Evolutionary conservation across 805 yeast species (phyloP).

Genomic region (Lipomyces sp.): DNA sequence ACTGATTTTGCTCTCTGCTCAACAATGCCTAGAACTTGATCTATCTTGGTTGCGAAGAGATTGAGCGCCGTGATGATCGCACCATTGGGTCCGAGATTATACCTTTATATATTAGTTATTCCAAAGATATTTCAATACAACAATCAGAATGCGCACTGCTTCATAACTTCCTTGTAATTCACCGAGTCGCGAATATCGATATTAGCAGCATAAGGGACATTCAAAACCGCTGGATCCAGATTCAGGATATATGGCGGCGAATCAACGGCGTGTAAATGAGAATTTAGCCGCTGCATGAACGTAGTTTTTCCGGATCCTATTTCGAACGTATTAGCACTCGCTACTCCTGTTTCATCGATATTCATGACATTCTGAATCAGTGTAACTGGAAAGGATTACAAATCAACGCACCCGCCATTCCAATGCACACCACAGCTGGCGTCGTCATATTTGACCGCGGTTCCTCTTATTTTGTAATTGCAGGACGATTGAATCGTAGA

Average conservation of each 20-base stretch:
- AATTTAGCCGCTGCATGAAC: conserved; percentile 90
- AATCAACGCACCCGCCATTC: conserved; percentile 51
- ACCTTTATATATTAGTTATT: conserved; percentile 40
- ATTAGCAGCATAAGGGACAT: conserved; percentile 91
- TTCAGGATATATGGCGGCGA: conserved; percentile 89
- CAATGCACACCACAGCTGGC: conserved; percentile 54
- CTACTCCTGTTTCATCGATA: too few species aligned
- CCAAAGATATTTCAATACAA: background rate
- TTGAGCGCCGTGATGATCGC: conserved; percentile 96
- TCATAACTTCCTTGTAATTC: conserved; percentile 95
- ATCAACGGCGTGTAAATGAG: conserved; percentile 74
- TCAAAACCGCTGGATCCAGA: conserved; percentile 93
- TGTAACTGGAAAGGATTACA: background rate
- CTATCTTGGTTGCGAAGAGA: conserved; percentile 91
- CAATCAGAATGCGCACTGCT: conserved; percentile 52
- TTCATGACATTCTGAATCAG: background rate
- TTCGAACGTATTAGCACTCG: background rate
- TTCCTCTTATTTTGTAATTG: background rate
- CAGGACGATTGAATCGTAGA: background rate
- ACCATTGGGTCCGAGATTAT: conserved; percentile 95
- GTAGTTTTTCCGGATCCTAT: conserved; percentile 90
- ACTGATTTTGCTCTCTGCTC: conserved; percentile 67
- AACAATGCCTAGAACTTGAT: conserved; percentile 85
- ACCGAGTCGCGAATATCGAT: conserved; percentile 96
- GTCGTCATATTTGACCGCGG: conserved; percentile 43